Conservation (phyloP, 305 asterid genomes). For the Fraxinus velutina region DNA sequence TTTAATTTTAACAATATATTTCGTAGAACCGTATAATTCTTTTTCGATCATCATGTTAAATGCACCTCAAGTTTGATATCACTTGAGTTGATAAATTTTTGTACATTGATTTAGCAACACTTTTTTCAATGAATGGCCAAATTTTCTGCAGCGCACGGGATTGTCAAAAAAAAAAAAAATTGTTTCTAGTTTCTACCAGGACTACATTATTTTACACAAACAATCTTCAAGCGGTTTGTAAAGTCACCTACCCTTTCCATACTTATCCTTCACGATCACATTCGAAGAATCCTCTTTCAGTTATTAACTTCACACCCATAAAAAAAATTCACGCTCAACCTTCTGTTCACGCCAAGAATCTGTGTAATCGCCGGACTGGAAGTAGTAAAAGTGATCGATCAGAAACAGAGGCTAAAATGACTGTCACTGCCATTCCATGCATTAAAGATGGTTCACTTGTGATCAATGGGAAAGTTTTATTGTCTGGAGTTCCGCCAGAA, state of each 20-base stretch:
- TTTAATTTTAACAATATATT: too few species aligned
- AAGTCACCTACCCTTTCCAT: neutral
- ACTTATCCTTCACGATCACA: neutral
- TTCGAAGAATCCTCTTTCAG: neutral
- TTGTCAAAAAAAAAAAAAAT: too few species aligned
- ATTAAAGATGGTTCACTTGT: conserved; percentile 32
- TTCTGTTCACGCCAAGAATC: neutral
- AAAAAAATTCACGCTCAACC: neutral
- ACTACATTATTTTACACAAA: neutral
- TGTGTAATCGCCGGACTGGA: neutral
- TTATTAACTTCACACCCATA: neutral
- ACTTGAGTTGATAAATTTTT: too few species aligned
- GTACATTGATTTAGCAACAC: too few species aligned
- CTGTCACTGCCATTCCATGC: conserved; percentile 31
- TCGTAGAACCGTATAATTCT: too few species aligned
- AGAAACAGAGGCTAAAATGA: conserved; percentile 20
- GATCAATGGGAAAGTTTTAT: conserved; percentile 36
- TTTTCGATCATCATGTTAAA: too few species aligned
- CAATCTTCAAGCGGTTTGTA: neutral
- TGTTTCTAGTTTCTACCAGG: neutral
- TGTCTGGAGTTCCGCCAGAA: conserved; percentile 38
- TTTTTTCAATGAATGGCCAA: too few species aligned
- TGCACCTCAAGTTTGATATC: too few species aligned
- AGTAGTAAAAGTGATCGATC: neutral
- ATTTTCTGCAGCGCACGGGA: too few species aligned